A percentile compares a stretch with the other conserved stretches of the same genome.
These are phyloP conservation scores for Chaetomium cochliodes DNA, from an alignment of 495 filamentous ascomycete genomes.

Conservation along the genomic window DNA sequence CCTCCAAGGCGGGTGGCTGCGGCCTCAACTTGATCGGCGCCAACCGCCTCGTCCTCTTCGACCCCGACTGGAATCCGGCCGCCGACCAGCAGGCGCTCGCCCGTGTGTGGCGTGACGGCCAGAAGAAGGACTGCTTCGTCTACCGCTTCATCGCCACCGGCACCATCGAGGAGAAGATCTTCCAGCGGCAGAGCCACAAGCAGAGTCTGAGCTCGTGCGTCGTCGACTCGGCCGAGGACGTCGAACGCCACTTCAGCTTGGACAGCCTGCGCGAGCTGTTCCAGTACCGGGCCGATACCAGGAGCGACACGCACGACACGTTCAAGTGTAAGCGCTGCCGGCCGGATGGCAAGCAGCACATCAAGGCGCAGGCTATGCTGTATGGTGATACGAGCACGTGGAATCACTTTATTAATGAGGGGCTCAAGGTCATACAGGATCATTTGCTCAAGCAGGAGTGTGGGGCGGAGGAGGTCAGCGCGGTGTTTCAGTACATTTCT, in stretches of 20 bases:
- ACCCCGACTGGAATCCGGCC: slow-evolving; percentile 99
- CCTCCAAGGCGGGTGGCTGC: slow-evolving; percentile 92
- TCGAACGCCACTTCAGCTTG: slow-evolving; percentile 91
- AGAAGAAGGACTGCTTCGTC: slow-evolving; percentile 99
- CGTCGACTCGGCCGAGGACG: slow-evolving; percentile 95
- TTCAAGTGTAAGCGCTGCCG: slow-evolving; percentile 98
- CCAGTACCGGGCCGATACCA: slow-evolving; percentile 79
- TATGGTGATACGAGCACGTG: slow-evolving; percentile 98
- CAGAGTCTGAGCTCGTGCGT: slow-evolving; percentile 95
- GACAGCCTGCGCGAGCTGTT: slow-evolving; percentile 90
- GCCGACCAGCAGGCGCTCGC: slow-evolving; percentile 97
- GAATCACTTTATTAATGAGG: slow-evolving; percentile 91
- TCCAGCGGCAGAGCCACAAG: slow-evolving; percentile 97
- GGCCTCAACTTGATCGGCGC: slow-evolving; percentile 97
- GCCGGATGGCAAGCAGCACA: slow-evolving; percentile 76
- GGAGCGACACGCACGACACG: slow-evolving; percentile 94
- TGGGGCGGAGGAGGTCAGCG: slow-evolving; percentile 74
- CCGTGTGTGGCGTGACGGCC: slow-evolving; percentile 96
- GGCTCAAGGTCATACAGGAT: slow-evolving; percentile 82
- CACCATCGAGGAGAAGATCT: slow-evolving; percentile 99
- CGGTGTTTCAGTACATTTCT: slow-evolving; percentile 98
- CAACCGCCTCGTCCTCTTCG: slow-evolving; percentile 94
- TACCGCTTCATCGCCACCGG: slow-evolving; percentile 98
- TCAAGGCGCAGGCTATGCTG: slow-evolving; percentile 89
- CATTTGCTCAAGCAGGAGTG: slow-evolving; percentile 86